Evolutionary conservation across 306 rosid species (phyloP), one percentile per base, ranked within the genome.

Genomic region (Trichosanthes cucumerina): DNA sequence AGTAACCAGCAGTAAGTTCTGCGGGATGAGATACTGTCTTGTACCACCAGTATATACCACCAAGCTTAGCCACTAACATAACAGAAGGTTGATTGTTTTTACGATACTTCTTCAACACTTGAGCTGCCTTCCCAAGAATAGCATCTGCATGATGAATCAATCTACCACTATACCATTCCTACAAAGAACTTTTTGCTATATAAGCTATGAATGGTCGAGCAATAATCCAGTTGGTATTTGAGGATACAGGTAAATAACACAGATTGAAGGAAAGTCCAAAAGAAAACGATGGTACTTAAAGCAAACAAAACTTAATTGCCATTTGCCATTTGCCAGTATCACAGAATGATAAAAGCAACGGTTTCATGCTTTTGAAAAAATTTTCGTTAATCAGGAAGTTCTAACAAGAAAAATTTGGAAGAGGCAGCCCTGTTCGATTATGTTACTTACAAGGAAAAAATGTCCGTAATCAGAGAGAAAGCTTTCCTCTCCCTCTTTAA

Each of bases 1-100:
- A 79, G 81, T 84, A 84, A 65, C 87, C 85, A 11, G 87, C 84
- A 47, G 87, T 84, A 38, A 84, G 87, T 79, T 84, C 83, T 69
- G 83, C 85, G 8, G 83, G 81, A 56, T 84, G 87, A 46, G 87
- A 64, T 9, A 68, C 43, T 24, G 85, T 57, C 53, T 79, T 79
- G 60, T 81, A 84, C 81, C 84, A 75, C 85, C 87, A 84, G 81
- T 77, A 77, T 71, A 84, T 80, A 34, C 86, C 84, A 44, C 84
- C 82, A 81, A 84, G 82, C 76, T 84, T 81, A 44, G 87, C 87
- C 69, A 50, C 87, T 62, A 84, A 68, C 28, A 68, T 57, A 54
- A 84, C 72, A 34, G 80, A 23, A 39, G 78, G 50, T 75, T 12
- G 65, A 80, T 75, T 31, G 15, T 57, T 76, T 58, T 79, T 78